These are phyloP conservation scores for Claviceps sp. DNA, from an alignment of 2,329 filamentous ascomycete species.

Conservation along the genomic window DNA sequence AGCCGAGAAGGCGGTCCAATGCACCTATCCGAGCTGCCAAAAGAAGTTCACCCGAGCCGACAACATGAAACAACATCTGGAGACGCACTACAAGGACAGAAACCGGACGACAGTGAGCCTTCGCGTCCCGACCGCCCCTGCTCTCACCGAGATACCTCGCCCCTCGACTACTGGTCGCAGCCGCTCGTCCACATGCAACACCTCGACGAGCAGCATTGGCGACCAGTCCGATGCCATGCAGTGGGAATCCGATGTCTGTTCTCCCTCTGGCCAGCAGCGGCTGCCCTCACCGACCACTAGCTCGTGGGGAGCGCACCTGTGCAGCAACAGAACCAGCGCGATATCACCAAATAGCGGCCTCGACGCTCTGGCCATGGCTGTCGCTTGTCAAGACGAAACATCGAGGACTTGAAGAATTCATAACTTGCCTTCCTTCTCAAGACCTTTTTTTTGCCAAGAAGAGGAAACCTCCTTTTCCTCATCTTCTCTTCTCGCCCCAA, in stretches of 20 bases:
- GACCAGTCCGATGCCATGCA: conserved; percentile 13
- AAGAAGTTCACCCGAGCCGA: conserved; percentile 73
- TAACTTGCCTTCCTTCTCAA: background rate
- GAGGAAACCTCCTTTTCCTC: background rate
- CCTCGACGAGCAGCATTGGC: conserved; percentile 1
- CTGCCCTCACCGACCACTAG: conserved; percentile 24
- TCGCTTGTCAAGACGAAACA: conserved; percentile 36
- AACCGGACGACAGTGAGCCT: conserved; percentile 27
- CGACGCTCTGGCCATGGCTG: conserved; percentile 40
- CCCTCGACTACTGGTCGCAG: conserved; percentile 19
- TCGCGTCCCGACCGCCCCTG: conserved; percentile 17
- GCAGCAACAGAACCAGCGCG: conserved; percentile 26
- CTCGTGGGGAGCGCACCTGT: conserved; percentile 33
- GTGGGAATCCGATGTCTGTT: conserved; percentile 25
- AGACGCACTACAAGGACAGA: conserved; percentile 60
- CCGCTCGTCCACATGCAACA: conserved; percentile 14
- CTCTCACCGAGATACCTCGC: conserved; percentile 20
- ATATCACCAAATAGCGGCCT: conserved; percentile 38
- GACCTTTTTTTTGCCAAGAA: background rate
- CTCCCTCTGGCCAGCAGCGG: conserved; percentile 21
- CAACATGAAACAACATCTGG: conserved; percentile 78
- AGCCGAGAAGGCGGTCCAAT: conserved; percentile 62
- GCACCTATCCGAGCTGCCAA: conserved; percentile 54
- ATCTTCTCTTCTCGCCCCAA: background rate
- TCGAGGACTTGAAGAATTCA: background rate